Base-by-base conservation (phyloP, 1,284 basidiomycete species). In the Schizophyllum amplum region DNA sequence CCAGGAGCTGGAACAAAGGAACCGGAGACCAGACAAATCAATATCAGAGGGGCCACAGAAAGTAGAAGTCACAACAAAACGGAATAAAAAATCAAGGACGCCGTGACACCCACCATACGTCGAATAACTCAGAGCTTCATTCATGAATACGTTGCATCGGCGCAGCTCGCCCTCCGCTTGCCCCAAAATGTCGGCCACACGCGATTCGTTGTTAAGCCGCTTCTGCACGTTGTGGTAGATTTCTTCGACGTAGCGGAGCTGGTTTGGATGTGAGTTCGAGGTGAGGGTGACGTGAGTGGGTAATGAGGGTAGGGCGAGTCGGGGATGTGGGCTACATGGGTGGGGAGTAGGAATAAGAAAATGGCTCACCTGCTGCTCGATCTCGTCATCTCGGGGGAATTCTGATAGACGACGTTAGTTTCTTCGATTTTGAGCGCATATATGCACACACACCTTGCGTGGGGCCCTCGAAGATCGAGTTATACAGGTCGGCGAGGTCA, bases 1-100 rank as follows among this genome's bases (percentile, higher is more conserved):
- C n/a, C n/a, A n/a, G n/a, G n/a, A n/a, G n/a, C n/a, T n/a, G n/a
- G n/a, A n/a, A n/a, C n/a, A n/a, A n/a, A n/a, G n/a, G n/a, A n/a
- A n/a, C n/a, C n/a, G n/a, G n/a, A n/a, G n/a, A n/a, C n/a, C n/a
- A 65, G 68, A 73, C 62, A 72, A 67, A 64, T 76, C 72, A 75
- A 53, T 55, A 55, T 33, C 13, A 13, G 13, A 33, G 27, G 27
- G 27, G 27, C 27, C 47, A 17, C 22, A 7, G 27, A 21, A 48
- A 48, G 4, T 52, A 27, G n/a, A n/a, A 21, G 26, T 24, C 57
- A 51, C 5, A 47, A 17, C 9, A 47, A 52, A 55, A 47, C 23
- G 24, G n/a, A 9, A 23, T 13, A 46, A 46, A 57, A 55, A 50
- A 22, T 33, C 24, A 49, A 53, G 20, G 42, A n/a, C n/a, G 52